phyloP scores from a whole-genome alignment of 2,329 filamentous ascomycete genomes.

The Diaporthe citriasiana region DNA sequence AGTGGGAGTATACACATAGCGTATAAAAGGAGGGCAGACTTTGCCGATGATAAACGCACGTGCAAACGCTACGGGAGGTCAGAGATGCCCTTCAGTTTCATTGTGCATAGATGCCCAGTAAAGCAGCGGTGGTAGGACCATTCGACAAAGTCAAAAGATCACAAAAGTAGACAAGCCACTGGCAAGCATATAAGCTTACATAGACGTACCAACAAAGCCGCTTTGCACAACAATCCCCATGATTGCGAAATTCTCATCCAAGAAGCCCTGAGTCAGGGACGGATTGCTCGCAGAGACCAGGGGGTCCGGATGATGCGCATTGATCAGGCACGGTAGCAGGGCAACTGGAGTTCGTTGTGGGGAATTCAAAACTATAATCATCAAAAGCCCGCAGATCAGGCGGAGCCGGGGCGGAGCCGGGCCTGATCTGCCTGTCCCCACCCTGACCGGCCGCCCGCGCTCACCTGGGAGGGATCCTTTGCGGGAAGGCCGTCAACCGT shows the following conservation, averaged over 20 bases:
- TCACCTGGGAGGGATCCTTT: not conserved
- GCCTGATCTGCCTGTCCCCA: not conserved
- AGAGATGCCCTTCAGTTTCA: not conserved
- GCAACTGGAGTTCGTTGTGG: not conserved
- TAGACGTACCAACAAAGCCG: not conserved
- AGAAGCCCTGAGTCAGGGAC: not conserved
- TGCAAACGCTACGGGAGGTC: not conserved
- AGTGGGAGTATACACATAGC: not conserved
- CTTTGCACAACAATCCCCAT: not conserved
- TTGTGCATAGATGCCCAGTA: not conserved
- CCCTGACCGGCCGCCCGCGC: not conserved
- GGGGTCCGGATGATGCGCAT: not conserved
- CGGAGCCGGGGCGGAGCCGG: constrained; percentile 20
- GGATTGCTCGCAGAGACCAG: constrained; percentile 8
- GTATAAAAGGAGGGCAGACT: no score
- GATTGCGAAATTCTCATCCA: not conserved
- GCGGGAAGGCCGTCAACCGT: not conserved
- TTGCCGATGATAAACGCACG: not conserved
- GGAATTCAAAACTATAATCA: not conserved
- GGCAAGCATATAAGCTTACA: not conserved
- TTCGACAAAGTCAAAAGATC: not conserved
- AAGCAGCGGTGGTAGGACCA: not conserved
- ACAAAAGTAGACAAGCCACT: not conserved
- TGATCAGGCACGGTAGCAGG: not conserved
- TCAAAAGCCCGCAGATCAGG: constrained; percentile 6